These are phyloP conservation scores for Neonectria punicea DNA, from an alignment of 2,329 filamentous ascomycete genomes.

Conservation along the genomic window DNA sequence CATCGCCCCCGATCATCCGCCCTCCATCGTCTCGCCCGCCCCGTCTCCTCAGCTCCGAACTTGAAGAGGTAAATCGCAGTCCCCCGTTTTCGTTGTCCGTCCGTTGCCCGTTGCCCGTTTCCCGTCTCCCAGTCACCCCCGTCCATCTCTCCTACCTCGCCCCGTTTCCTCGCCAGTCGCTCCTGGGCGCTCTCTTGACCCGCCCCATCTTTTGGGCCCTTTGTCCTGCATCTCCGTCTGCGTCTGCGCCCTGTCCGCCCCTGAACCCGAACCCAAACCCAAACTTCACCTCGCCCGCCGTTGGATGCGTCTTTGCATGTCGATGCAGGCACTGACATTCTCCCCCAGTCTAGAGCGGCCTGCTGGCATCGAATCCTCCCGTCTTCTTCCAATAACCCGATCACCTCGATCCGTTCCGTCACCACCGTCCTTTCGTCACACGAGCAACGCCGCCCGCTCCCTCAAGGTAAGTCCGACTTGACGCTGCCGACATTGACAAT, in stretches of 20 bases:
- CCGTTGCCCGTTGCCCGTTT: not conserved
- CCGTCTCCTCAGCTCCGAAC: slow-evolving; percentile 28
- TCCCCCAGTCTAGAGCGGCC: slow-evolving; percentile 34
- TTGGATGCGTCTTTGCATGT: slow-evolving; percentile 27
- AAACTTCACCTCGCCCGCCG: slow-evolving; percentile 17
- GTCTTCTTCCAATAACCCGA: slow-evolving; percentile 27
- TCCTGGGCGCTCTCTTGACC: slow-evolving; percentile 29
- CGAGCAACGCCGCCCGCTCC: slow-evolving; percentile 23
- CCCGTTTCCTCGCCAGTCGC: slow-evolving; percentile 31
- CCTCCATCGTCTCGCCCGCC: slow-evolving; percentile 38
- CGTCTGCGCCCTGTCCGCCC: slow-evolving; percentile 19
- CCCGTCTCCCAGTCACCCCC: not conserved
- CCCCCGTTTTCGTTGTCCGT: slow-evolving; percentile 1
- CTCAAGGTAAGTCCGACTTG: slow-evolving; percentile 34
- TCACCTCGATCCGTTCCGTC: slow-evolving; percentile 25
- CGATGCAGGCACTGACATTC: slow-evolving; percentile 35
- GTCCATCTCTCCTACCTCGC: slow-evolving; percentile 29
- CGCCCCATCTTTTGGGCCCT: slow-evolving; percentile 38
- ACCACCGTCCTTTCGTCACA: slow-evolving; percentile 32
- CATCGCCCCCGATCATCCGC: slow-evolving; percentile 43
- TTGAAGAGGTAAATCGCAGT: slow-evolving; percentile 44
- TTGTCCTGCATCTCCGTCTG: slow-evolving; percentile 19
- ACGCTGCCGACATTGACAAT: slow-evolving; percentile 5
- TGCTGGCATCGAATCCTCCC: slow-evolving; percentile 34
- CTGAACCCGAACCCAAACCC: slow-evolving; percentile 12